A percentile compares a stretch with the other conserved stretches of the same genome.
phyloP scores from a whole-genome alignment of 768 basidiomycete species.

The Mycena crocata region DNA sequence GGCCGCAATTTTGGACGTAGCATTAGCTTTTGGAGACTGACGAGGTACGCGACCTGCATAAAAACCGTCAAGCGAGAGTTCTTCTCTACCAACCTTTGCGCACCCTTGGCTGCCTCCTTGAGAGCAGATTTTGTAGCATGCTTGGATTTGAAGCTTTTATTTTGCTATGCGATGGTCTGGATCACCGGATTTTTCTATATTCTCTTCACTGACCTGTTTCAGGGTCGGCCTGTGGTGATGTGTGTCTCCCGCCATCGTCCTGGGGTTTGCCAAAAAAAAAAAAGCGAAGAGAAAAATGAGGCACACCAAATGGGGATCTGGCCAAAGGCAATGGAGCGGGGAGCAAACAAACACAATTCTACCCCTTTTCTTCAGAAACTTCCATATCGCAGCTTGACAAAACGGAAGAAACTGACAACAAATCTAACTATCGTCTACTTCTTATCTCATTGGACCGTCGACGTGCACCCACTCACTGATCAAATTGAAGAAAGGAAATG shows the following conservation, averaged over 20 bases:
- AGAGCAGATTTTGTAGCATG: conserved; percentile 88
- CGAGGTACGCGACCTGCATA: conserved; percentile 67
- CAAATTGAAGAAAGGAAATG: too few relatives aligned
- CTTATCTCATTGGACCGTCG: too few relatives aligned
- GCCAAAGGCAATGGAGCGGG: too few relatives aligned
- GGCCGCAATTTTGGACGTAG: conserved; percentile 62
- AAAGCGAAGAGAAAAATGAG: too few relatives aligned
- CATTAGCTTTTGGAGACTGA: conserved; percentile 63
- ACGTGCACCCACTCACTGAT: too few relatives aligned
- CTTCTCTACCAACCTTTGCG: conserved; percentile 5
- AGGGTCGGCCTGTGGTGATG: conserved; percentile 86
- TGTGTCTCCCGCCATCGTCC: conserved; percentile 18
- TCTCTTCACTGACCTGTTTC: conserved; percentile 69
- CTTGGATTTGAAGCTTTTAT: conserved; percentile 93
- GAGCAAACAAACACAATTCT: too few relatives aligned
- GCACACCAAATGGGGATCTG: too few relatives aligned
- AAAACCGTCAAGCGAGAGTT: neutral
- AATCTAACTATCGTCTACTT: too few relatives aligned
- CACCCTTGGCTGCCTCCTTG: conserved; percentile 89
- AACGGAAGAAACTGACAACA: too few relatives aligned
- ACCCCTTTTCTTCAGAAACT: too few relatives aligned
- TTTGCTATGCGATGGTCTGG: conserved; percentile 52
- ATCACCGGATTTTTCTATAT: neutral
- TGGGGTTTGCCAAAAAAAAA: conserved; percentile 7
- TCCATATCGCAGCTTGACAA: too few relatives aligned